Conservation (phyloP, 768 basidiomycete species). For the Trametes cinnabarina region DNA sequence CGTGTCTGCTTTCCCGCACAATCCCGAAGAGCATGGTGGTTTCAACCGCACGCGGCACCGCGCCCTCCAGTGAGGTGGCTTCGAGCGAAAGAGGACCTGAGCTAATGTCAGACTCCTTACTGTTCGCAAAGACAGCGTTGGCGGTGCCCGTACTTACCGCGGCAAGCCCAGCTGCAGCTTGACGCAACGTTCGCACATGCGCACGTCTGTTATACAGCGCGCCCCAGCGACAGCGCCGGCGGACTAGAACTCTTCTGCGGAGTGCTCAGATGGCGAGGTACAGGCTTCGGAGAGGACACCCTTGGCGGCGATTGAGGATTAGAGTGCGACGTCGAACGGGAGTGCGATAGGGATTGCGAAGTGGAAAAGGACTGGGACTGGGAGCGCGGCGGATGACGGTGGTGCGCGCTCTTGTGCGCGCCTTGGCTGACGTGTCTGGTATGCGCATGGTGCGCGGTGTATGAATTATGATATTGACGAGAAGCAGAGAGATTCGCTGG, state of each 20-base stretch:
- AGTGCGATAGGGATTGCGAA: neutral
- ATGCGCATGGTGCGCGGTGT: constrained; percentile 1
- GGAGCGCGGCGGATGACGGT: constrained; percentile 1
- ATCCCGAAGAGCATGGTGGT: too few relatives aligned
- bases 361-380: neutral
- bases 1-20: too few relatives aligned
- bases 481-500: constrained; percentile 49
- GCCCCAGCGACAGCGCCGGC: constrained; percentile 54
- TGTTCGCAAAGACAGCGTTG: constrained; percentile 61
- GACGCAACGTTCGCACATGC: constrained; percentile 2
- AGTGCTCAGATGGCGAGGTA: constrained; percentile 36
- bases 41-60: constrained; percentile 9
- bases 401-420: neutral
- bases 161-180: constrained; percentile 30
- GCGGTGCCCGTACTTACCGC: constrained; percentile 61
- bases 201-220: constrained; percentile 49
- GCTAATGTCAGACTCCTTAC: neutral
- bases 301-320: constrained; percentile 11
- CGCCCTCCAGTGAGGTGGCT: constrained; percentile 19
- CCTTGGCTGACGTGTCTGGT: constrained; percentile 3
- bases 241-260: constrained; percentile 61
- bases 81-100: constrained; percentile 26
- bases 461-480: constrained; percentile 27
- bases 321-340: constrained; percentile 7
- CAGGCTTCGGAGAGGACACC: constrained; percentile 13